A percentile compares a stretch with the other conserved stretches of the same genome.
Evolutionary conservation across 2,329 filamentous ascomycete species (phyloP).

Genomic region (Epichloe typhina): DNA sequence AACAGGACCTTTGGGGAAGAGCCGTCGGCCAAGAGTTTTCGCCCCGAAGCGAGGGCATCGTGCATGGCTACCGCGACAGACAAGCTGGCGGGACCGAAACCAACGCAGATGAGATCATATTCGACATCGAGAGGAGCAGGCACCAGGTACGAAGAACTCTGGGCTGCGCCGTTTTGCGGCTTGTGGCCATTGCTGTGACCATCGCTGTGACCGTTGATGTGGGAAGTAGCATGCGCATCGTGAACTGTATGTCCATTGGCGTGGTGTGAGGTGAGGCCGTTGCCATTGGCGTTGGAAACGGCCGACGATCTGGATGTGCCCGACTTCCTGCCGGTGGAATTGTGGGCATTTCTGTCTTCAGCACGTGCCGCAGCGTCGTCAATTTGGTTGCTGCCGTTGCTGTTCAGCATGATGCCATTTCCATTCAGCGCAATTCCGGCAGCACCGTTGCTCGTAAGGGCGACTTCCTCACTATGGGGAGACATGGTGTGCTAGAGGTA

Average conservation of each 20-base stretch:
- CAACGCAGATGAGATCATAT: constrained; percentile 79
- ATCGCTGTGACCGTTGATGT: constrained; percentile 9
- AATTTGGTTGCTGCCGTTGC: not conserved
- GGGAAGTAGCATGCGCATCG: constrained; percentile 6
- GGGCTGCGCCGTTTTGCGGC: constrained; percentile 12
- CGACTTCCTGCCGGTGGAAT: constrained; percentile 6
- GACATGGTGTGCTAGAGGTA: constrained; percentile 15
- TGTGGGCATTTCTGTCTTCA: constrained; percentile 1
- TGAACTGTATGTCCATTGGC: not conserved
- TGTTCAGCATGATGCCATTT: constrained; percentile 4
- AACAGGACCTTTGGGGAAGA: constrained; percentile 63
- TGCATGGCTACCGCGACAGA: constrained; percentile 81
- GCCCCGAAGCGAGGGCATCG: constrained; percentile 51
- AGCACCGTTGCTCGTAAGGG: constrained; percentile 15
- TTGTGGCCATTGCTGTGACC: not conserved
- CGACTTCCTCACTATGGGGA: constrained; percentile 21
- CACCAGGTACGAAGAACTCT: constrained; percentile 23
- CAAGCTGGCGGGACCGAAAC: constrained; percentile 84
- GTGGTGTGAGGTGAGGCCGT: not conserved
- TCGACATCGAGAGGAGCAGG: constrained; percentile 47
- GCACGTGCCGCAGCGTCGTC: not conserved
- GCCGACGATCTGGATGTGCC: not conserved
- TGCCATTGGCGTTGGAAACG: constrained; percentile 10
- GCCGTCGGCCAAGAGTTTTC: constrained; percentile 25
- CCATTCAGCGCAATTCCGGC: constrained; percentile 7